Base-by-base conservation (phyloP, 345 rosid genomes). In the Sonneratia caseolaris region DNA sequence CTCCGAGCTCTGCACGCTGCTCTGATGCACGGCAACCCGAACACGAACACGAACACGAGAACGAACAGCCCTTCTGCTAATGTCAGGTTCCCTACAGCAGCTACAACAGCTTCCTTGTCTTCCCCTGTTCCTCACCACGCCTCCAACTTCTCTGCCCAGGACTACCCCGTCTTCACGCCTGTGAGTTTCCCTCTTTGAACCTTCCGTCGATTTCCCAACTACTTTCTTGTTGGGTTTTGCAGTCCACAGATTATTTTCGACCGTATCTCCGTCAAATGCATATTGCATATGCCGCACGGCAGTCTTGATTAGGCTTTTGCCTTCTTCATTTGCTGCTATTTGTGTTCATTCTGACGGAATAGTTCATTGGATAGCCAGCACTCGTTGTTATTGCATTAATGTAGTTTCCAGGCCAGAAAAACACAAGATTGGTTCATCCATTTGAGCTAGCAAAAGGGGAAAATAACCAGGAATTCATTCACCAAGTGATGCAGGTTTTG, bases 151-250 rank as follows among this genome's bases (percentile, higher is more conserved):
- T 86, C 96, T 70, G 96, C 97, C 72, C 91, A 88, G 67, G 99
- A 91, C 76, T 95, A 95, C 79, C 99, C 99, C 72, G 93, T 95
- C 74, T 95, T 94, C 69, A 89, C 97, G 37, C 97, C 99, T 21
- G 99, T 94, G 67, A 94, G 89, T 82, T 68, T 43, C 45, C 21
- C 22, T 4, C 40, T 22, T 22, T 8, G 43, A 12, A 5, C 55
- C 19, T 43, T 59, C 62, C 18, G 36, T 16, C 49, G 14, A 53
- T 51, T 45, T 48, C 24, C 11, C 37, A 35, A 61, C 19, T 9
- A 24, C 59, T 37, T 49, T 43, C 45, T 9, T 21, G 18, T 56
- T 65, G 43, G 43, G 11, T 35, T 22, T n/a, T 53, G 57, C 57
- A 53, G 57, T 53, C 18, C 7, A 53, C 15, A 7, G 21, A 15